Percentiles rank a stretch among this genome's conserved stretches.
Evolutionary conservation across 768 basidiomycete species (phyloP).

Genomic region (Boletus tylopilopsis): DNA sequence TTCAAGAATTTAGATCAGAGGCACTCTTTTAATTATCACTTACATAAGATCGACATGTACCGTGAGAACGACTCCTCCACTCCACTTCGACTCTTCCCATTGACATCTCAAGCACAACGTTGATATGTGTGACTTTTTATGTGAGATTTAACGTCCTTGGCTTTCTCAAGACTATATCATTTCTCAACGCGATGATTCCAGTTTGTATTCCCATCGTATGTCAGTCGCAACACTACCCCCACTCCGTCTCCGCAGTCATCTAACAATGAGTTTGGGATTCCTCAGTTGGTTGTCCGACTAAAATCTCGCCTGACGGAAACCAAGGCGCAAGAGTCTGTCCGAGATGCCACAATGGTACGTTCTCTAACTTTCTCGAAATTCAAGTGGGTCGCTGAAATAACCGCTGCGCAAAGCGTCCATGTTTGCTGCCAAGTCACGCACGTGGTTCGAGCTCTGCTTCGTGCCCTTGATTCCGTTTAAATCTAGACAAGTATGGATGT

Average conservation of each 20-base stretch:
- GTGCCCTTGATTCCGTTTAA: slow-evolving; percentile 66
- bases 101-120: too few relatives aligned
- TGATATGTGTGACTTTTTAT: slow-evolving; percentile 1
- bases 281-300: slow-evolving; percentile 65
- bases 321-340: slow-evolving; percentile 59
- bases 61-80: too few relatives aligned
- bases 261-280: slow-evolving; percentile 1
- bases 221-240: slow-evolving; percentile 26
- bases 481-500: slow-evolving; percentile 63
- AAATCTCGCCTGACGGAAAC: slow-evolving; percentile 51
- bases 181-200: slow-evolving; percentile 20
- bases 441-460: slow-evolving; percentile 76
- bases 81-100: too few relatives aligned
- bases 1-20: slow-evolving; percentile 15
- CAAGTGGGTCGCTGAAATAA: not conserved
- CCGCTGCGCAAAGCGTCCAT: slow-evolving; percentile 48
- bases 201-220: slow-evolving; percentile 53
- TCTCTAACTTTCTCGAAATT: not conserved
- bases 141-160: slow-evolving; percentile 1
- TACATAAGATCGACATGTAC: too few relatives aligned
- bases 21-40: not conserved
- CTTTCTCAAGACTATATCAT: not conserved
- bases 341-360: slow-evolving; percentile 65
- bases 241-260: slow-evolving; percentile 7
- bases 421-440: slow-evolving; percentile 57